These are phyloP conservation scores for Amylostereum areolatum DNA, from an alignment of 1,284 basidiomycete species.

Conservation along the genomic window DNA sequence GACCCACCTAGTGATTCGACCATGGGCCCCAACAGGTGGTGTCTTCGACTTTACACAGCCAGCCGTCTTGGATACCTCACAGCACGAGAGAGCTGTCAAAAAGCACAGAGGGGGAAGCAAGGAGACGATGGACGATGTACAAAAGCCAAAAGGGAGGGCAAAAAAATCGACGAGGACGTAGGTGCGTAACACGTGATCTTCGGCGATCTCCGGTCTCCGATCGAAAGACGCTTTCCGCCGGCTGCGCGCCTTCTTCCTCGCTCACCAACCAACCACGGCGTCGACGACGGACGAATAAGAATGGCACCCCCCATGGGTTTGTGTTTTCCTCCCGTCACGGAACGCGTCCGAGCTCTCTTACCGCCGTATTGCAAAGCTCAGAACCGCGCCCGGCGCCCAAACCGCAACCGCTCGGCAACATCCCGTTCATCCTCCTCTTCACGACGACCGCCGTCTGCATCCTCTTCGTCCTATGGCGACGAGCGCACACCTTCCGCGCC, in stretches of 20 bases:
- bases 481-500: slow-evolving; percentile 48
- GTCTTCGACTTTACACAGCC: too few species aligned
- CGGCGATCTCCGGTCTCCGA: too few species aligned
- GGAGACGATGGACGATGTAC: too few species aligned
- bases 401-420: slow-evolving; percentile 58
- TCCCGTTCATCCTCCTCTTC: slow-evolving; percentile 48
- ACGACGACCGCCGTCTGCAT: slow-evolving; percentile 55
- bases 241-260: background rate
- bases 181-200: too few species aligned
- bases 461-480: slow-evolving; percentile 62
- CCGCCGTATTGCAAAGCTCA: slow-evolving; percentile 22
- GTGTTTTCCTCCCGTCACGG: slow-evolving; percentile 6
- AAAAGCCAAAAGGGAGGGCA: too few species aligned
- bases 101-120: too few species aligned
- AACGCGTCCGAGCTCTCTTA: background rate
- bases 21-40: too few species aligned
- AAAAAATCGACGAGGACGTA: too few species aligned
- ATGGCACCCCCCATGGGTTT: background rate
- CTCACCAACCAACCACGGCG: background rate
- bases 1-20: too few species aligned
- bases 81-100: too few species aligned
- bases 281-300: background rate
- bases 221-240: too few species aligned
- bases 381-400: slow-evolving; percentile 57
- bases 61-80: too few species aligned